Conservation (phyloP, 495 filamentous ascomycete genomes). For the Penicillium malachiteum region DNA sequence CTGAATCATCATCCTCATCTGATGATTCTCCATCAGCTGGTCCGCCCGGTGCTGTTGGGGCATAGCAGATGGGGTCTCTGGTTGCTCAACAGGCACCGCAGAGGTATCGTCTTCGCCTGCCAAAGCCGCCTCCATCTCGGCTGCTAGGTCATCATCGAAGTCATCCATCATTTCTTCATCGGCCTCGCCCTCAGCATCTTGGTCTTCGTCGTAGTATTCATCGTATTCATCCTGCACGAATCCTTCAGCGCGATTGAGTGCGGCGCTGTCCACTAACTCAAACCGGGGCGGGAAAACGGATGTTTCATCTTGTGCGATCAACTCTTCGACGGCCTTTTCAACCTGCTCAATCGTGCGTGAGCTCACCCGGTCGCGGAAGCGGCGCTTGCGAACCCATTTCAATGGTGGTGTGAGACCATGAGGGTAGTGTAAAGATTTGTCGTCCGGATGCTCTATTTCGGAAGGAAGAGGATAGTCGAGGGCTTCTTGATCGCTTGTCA, state of each 20-base stretch:
- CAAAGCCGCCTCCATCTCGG: constrained; percentile 55
- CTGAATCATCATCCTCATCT: constrained; percentile 53
- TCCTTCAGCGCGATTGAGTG: constrained; percentile 51
- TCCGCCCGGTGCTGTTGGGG: constrained; percentile 38
- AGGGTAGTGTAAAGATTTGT: constrained; percentile 70
- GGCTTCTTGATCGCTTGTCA: constrained; percentile 72
- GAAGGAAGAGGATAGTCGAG: constrained; percentile 61
- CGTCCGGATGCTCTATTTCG: constrained; percentile 59
- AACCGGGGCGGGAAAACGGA: constrained; percentile 56
- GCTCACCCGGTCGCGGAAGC: constrained; percentile 76
- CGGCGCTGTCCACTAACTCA: constrained; percentile 63
- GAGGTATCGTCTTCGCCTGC: constrained; percentile 45
- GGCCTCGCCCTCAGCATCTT: constrained; percentile 56
- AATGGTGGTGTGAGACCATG: constrained; percentile 93
- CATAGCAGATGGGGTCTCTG: constrained; percentile 34
- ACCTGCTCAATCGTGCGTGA: constrained; percentile 86
- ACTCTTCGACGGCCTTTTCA: constrained; percentile 74
- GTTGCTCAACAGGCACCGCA: constrained; percentile 23
- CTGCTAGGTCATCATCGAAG: constrained; percentile 56
- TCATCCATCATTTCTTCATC: constrained; percentile 53
- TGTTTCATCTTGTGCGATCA: constrained; percentile 66
- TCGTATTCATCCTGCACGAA: constrained; percentile 47
- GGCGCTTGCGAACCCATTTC: constrained; percentile 76
- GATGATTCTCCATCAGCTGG: constrained; percentile 32
- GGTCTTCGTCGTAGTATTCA: constrained; percentile 53